Evolutionary conservation across 768 basidiomycete genomes (phyloP).

Genomic region (Crepidotus variabilis): DNA sequence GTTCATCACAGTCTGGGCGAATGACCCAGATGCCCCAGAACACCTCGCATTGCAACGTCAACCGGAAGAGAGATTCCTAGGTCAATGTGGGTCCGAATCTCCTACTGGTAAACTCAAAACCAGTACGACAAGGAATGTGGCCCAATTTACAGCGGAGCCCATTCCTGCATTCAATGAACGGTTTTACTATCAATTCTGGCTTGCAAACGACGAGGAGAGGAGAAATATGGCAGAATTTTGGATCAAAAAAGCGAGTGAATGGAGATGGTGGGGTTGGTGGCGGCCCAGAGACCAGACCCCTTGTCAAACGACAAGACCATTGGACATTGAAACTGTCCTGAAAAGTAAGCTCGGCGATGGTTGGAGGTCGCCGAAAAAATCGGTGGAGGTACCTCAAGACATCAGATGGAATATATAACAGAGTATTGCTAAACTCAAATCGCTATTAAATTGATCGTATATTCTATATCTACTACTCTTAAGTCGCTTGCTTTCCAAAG

Average conservation of each 20-base stretch:
- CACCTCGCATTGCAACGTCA: slow-evolving; percentile 14
- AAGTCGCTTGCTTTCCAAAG: no score
- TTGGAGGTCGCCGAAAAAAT: slow-evolving; percentile 15
- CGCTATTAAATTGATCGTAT: no score
- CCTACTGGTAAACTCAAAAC: no score
- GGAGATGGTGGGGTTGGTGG: slow-evolving; percentile 27
- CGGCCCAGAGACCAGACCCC: slow-evolving; percentile 15
- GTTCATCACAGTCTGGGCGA: slow-evolving; percentile 41
- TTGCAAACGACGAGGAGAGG: slow-evolving; percentile 24
- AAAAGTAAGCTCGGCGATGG: slow-evolving; percentile 19
- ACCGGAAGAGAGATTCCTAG: slow-evolving; percentile 24
- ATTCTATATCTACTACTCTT: no score
- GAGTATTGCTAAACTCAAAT: no score
- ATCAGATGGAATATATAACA: background rate
- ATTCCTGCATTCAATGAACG: slow-evolving; percentile 14
- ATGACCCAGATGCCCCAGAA: slow-evolving; percentile 23
- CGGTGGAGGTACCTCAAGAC: background rate
- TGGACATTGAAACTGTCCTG: slow-evolving; percentile 20
- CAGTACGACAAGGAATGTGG: no score
- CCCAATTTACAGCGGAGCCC: no score
- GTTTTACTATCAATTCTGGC: slow-evolving; percentile 51
- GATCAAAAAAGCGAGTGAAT: slow-evolving; percentile 14
- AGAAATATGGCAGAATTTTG: slow-evolving; percentile 19
- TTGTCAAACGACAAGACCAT: slow-evolving; percentile 22
- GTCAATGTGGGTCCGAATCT: slow-evolving; percentile 31